Percentiles rank a stretch among this genome's conserved stretches.
These are phyloP conservation scores for Scheffersomyces spartinae DNA, from an alignment of 805 yeast genomes.

Conservation along the genomic window DNA sequence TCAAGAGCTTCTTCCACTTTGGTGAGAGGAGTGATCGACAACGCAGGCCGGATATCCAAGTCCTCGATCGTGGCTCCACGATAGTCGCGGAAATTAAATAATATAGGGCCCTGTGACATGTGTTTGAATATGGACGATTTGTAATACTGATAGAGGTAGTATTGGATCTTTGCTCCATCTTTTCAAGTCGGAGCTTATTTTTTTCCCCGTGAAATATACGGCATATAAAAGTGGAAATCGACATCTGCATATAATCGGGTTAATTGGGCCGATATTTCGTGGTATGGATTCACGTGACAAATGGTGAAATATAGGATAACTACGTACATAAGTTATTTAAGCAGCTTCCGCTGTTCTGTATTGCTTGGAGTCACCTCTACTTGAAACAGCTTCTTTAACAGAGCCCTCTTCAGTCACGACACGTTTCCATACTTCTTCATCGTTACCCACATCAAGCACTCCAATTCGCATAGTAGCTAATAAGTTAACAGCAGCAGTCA, in stretches of 20 bases:
- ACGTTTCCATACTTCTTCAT: slow-evolving; percentile 76
- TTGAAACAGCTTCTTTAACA: too few species aligned
- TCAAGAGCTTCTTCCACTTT: slow-evolving; percentile 39
- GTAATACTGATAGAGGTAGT: not conserved
- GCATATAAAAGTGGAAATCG: not conserved
- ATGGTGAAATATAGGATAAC: not conserved
- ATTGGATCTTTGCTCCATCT: not conserved
- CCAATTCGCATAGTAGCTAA: slow-evolving; percentile 92
- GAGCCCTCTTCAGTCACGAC: too few species aligned
- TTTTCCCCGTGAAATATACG: not conserved
- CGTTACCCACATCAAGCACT: slow-evolving; percentile 69
- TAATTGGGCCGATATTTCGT: not conserved
- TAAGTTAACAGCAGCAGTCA: slow-evolving; percentile 85
- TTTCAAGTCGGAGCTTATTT: not conserved
- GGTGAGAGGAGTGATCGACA: slow-evolving; percentile 38
- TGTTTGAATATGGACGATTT: not conserved
- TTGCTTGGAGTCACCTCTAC: too few species aligned
- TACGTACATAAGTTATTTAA: slow-evolving; percentile 5
- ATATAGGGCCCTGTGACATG: slow-evolving; percentile 2
- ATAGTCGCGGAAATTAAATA: slow-evolving; percentile 25
- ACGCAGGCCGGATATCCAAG: slow-evolving; percentile 46
- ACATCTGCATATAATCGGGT: not conserved
- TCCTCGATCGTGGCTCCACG: slow-evolving; percentile 49
- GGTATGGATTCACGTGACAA: slow-evolving; percentile 3
- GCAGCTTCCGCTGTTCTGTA: slow-evolving; percentile 28